These are phyloP conservation scores for Syzygium malaccense DNA, from an alignment of 441 rosid species.

Conservation along the genomic window DNA sequence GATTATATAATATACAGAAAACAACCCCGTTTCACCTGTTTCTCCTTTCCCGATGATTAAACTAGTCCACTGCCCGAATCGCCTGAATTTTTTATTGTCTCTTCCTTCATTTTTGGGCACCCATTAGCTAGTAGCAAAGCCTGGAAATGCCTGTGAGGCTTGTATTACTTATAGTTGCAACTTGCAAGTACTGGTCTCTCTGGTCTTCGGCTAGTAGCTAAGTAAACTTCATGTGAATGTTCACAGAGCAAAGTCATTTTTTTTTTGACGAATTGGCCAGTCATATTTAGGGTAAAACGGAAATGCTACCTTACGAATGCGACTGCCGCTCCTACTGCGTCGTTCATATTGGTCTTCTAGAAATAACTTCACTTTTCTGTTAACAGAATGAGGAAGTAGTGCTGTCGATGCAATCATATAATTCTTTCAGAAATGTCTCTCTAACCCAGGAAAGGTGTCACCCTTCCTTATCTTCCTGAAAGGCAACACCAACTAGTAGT, in stretches of 20 bases:
- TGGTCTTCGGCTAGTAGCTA: not conserved
- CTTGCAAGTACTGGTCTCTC: not conserved
- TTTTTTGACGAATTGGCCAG: not conserved
- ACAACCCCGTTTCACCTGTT: not conserved
- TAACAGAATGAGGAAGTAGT: not conserved
- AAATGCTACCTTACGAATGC: not conserved
- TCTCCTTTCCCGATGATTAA: not conserved
- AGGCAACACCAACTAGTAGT: not conserved
- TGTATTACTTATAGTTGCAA: not conserved
- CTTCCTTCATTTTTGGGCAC: not conserved
- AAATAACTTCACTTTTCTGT: not conserved
- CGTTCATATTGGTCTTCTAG: not conserved
- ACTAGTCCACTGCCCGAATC: not conserved
- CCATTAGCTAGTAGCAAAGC: not conserved
- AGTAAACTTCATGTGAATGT: not conserved
- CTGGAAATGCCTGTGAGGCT: not conserved
- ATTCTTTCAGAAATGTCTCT: not conserved
- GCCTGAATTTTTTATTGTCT: not conserved
- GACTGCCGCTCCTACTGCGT: not conserved
- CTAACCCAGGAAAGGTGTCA: not conserved
- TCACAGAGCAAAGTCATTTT: not conserved
- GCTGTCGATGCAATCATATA: not conserved
- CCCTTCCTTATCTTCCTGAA: not conserved
- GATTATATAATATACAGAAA: not conserved
- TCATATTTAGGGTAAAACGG: not conserved